Base-by-base conservation (phyloP, 164 flowering plant genomes). In the Nelumbo lutea region DNA sequence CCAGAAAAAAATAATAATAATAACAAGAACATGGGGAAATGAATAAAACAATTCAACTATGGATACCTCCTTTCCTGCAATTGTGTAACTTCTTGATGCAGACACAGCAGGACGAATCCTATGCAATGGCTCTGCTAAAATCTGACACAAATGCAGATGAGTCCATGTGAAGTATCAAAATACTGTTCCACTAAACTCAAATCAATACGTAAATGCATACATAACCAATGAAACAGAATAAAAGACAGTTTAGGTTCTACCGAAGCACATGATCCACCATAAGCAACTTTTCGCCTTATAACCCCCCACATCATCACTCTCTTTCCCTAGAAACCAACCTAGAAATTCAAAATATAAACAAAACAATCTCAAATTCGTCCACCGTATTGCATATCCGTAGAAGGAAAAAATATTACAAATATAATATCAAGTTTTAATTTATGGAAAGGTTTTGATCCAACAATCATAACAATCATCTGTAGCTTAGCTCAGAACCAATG, bases 241-340 rank as follows among this genome's bases (percentile, higher is more conserved):
- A 27, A 27, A 27, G 27, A 72, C n/a, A 51, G 42, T 10, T 13
- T 38, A 66, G n/a, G 44, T 59, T 66, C 7, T 75, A 82, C 84
- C 74, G 73, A 71, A 59, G 83, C 67, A 62, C 78, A 72, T 15
- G 81, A 70, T 65, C 76, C 77, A 57, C 77, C 72, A 44, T 64
- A 62, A 57, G 80, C 78, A n/a, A 75, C 72, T 71, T 75, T 80
- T 53, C 83, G 80, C 77, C 83, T 78, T 60, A 80, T 15, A 80
- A 70, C 70, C 41, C 76, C 77, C 63, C 59, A 75, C 83, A 82
- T 82, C 74, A 27, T 70, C 53, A n/a, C 50, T 56, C 27, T 62
- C 56, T 47, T 27, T 58, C 44, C 40, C 38, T 59, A 14, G 43
- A n/a, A 61, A 38, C 57, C 15, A 47, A 55, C 38, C 68, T 42